Conservation (phyloP, 371 early-diverging fungal species). For the Neoconidiobolus thromboides region DNA sequence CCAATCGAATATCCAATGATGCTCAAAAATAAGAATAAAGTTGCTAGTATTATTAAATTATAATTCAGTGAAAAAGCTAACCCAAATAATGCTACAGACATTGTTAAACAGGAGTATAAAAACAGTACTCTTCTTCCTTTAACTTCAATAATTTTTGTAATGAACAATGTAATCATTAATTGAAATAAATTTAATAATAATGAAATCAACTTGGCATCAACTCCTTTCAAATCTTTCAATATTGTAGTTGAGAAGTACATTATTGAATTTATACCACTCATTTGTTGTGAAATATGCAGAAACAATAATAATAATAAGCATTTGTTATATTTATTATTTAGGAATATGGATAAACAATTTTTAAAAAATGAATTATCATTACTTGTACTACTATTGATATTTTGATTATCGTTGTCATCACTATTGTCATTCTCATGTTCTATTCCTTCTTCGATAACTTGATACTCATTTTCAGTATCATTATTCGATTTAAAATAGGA, state of each 20-base stretch:
- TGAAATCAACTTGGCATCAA: conserved; percentile 39
- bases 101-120: conserved; percentile 34
- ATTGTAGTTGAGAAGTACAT: conserved; percentile 72
- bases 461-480: conserved; percentile 18
- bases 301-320: not conserved
- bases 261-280: conserved; percentile 87
- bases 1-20: conserved; percentile 80
- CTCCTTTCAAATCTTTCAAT: conserved; percentile 40
- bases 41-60: conserved; percentile 28
- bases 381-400: not conserved
- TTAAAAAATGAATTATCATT: not conserved
- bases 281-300: conserved; percentile 49
- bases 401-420: conserved; percentile 33
- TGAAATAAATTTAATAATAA: conserved; percentile 59
- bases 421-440: conserved; percentile 31
- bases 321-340: not conserved
- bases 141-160: conserved; percentile 57
- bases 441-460: conserved; percentile 32
- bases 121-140: conserved; percentile 63
- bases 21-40: conserved; percentile 46
- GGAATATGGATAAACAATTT: not conserved
- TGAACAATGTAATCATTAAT: conserved; percentile 44
- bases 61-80: conserved; percentile 37
- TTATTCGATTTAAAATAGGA: conserved; percentile 29
- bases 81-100: conserved; percentile 30